Evolutionary conservation across 495 filamentous ascomycete species (phyloP).

Genomic region (Immersiella caudata): DNA sequence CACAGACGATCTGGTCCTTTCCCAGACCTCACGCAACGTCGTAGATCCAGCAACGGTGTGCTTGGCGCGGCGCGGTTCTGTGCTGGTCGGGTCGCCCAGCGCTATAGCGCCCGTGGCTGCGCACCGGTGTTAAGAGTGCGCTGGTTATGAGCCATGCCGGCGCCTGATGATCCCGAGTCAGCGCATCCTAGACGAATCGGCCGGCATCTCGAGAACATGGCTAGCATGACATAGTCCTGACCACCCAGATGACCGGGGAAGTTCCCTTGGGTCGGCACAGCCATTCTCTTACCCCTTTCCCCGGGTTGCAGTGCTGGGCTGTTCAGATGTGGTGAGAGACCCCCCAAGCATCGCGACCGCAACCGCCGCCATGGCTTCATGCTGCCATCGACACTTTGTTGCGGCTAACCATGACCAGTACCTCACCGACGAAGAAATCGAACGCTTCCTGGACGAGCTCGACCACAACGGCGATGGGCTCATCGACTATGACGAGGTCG

Average conservation of each 20-base stretch:
- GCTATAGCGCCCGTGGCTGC: too few species aligned
- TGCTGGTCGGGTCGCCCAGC: too few species aligned
- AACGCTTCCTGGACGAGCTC: conserved; percentile 40
- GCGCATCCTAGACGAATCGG: neutral
- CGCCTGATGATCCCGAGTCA: neutral
- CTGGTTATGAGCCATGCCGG: neutral
- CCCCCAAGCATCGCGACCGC: neutral
- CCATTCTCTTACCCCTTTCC: neutral
- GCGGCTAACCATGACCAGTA: conserved; percentile 23
- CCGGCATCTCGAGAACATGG: neutral
- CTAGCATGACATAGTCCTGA: neutral
- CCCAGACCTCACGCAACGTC: too few species aligned
- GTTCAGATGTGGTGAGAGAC: neutral
- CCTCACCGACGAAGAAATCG: conserved; percentile 23
- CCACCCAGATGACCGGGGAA: neutral
- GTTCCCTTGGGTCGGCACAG: neutral
- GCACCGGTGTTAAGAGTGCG: too few species aligned
- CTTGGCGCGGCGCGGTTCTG: too few species aligned
- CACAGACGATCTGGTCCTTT: too few species aligned
- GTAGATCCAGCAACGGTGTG: too few species aligned
- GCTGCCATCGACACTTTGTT: conserved; percentile 5
- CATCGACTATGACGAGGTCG: conserved; percentile 43
- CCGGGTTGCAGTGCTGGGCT: neutral
- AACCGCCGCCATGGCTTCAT: neutral
- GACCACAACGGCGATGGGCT: conserved; percentile 41